Evolutionary conservation across 176 grass and related monocot genomes (phyloP), one percentile per base, ranked within the genome.

Genomic region (sorghum (Sorghum bicolor)): DNA sequence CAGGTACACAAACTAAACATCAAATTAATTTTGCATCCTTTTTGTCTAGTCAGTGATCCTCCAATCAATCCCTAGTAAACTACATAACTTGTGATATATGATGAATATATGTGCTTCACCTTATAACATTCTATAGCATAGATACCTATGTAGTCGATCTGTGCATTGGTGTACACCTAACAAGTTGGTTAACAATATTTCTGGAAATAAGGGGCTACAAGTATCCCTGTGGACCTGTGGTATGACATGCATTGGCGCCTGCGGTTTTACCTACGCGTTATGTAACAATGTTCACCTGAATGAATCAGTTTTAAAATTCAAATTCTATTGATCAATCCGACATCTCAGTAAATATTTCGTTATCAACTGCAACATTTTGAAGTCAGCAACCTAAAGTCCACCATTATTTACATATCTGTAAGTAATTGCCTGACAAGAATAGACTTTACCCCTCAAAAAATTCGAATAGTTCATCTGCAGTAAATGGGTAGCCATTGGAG

Each of bases 401-500:
- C 19, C 1, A 57, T 10, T 32, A 20, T 14, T 32, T 38, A 29
- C 17, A 69, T 60, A 76, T 29, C 24, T 71, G 1, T 31, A 78
- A 45, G 20, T 15, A 64, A 24, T 52, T 52, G 10, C 12, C 5
- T 40, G 31, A 19, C 13, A 76, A 69, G 41, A 39, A 61, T 52
- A 32, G n/a, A 29, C 10, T 38, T 77, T 85, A 95, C 93, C 67
- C 48, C 39, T 77, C 75, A 47, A 95, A 95, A 48, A 90, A 95
- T 0, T 75, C 64, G 1, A 71, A 70, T 11, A 95, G 82, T 75
- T 95, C 90, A 16, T 90, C 86, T 63, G 62, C 74, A 8, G 74
- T 92, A 19, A 95, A 77, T 2, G 93, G 88, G 31, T 87, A 88
- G 1, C 90, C 90, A 30, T 90, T 90, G 30, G 93, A 95, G 76